Evolutionary conservation across 768 basidiomycete genomes (phyloP).

Genomic region (Tulasnella sp.): DNA sequence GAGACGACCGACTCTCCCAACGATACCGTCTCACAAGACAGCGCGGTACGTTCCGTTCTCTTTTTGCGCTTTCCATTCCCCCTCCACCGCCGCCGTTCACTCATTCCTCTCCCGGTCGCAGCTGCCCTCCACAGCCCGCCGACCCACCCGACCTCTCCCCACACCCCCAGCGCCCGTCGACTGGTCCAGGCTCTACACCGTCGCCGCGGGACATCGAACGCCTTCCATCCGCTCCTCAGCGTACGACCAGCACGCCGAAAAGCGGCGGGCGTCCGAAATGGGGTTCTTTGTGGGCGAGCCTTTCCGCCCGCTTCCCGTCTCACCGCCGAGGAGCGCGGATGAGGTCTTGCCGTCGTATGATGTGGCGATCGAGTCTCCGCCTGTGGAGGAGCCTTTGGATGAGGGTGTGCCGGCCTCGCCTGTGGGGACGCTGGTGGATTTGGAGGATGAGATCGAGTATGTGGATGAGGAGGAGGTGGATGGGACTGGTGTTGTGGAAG

Average conservation of each 20-base stretch:
- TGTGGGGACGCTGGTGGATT: background rate
- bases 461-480: background rate
- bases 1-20: too few relatives aligned
- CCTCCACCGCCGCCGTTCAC: too few relatives aligned
- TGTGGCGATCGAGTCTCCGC: background rate
- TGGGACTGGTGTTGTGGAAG: too few relatives aligned
- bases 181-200: background rate
- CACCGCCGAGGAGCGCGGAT: background rate
- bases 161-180: background rate
- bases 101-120: too few relatives aligned
- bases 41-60: background rate
- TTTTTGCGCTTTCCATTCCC: too few relatives aligned
- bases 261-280: background rate
- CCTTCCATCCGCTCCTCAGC: background rate
- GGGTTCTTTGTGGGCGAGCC: background rate
- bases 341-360: background rate
- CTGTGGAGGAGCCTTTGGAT: background rate
- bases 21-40: too few relatives aligned
- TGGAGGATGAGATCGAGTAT: background rate
- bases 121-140: too few relatives aligned
- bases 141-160: background rate
- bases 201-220: background rate
- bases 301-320: background rate
- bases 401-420: background rate
- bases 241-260: background rate